phyloP scores from a whole-genome alignment of 768 basidiomycete species.

The Phanerochaete sordida region DNA sequence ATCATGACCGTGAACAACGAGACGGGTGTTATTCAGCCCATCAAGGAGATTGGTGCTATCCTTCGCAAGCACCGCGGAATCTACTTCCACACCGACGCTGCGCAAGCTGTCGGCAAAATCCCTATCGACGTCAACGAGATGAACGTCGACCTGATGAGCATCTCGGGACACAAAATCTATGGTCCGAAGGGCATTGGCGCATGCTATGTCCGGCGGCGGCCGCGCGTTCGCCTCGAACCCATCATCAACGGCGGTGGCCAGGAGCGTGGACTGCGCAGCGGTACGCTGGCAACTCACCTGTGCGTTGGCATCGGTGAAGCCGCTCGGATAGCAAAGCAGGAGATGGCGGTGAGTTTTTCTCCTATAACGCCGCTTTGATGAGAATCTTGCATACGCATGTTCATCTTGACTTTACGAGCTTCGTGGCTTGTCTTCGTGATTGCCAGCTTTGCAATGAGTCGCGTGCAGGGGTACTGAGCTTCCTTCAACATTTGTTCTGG shows the following conservation, averaged over 20 bases:
- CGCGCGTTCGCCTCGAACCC: slow-evolving; percentile 91
- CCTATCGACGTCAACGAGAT: slow-evolving; percentile 90
- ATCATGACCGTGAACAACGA: slow-evolving; percentile 99
- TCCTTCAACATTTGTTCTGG: no score
- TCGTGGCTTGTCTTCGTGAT: slow-evolving; percentile 37
- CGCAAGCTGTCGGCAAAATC: slow-evolving; percentile 92
- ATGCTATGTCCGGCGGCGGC: slow-evolving; percentile 88
- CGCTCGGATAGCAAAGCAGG: slow-evolving; percentile 83
- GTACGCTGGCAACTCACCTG: slow-evolving; percentile 87
- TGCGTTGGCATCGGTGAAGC: slow-evolving; percentile 95
- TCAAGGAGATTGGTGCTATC: slow-evolving; percentile 90
- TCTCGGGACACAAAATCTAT: slow-evolving; percentile 97
- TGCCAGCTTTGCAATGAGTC: slow-evolving; percentile 58
- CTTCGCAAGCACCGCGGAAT: slow-evolving; percentile 84
- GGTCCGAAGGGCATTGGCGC: slow-evolving; percentile 97
- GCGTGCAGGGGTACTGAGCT: slow-evolving; percentile 96
- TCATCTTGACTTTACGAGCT: slow-evolving; percentile 4
- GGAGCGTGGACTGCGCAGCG: slow-evolving; percentile 91
- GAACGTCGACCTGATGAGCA: slow-evolving; percentile 94
- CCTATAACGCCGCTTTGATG: slow-evolving; percentile 25
- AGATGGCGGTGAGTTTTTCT: slow-evolving; percentile 79
- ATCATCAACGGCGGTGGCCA: slow-evolving; percentile 96
- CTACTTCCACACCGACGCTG: slow-evolving; percentile 96
- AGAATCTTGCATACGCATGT: slow-evolving; percentile 23
- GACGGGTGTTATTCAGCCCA: slow-evolving; percentile 96